phyloP scores from a whole-genome alignment of 2,329 filamentous ascomycete genomes.

The Scedosporium minutisporum region DNA sequence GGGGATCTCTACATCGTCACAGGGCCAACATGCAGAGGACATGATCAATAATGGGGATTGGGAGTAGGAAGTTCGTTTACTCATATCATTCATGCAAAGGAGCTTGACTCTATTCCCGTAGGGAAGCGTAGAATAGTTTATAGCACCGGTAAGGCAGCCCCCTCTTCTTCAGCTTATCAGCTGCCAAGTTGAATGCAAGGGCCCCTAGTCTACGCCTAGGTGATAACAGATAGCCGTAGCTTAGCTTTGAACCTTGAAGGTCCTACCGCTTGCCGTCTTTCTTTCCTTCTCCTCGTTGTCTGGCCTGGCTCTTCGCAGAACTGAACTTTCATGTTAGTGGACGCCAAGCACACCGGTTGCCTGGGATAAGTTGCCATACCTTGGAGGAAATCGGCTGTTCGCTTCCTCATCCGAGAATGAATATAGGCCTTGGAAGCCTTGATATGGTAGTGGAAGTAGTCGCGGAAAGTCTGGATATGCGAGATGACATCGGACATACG shows the following conservation, averaged over 20 bases:
- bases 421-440: conserved; percentile 99
- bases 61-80: neutral
- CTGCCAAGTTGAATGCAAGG: neutral
- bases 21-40: too few species aligned
- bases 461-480: conserved; percentile 98
- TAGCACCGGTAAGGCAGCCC: neutral
- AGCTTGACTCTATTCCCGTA: neutral
- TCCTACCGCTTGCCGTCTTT: conserved; percentile 94
- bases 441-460: conserved; percentile 99
- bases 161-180: neutral
- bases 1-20: too few species aligned
- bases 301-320: conserved; percentile 89
- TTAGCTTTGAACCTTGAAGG: conserved; percentile 56
- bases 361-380: conserved; percentile 43
- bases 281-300: conserved; percentile 95
- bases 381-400: conserved; percentile 97
- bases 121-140: neutral
- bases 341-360: neutral
- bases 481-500: conserved; percentile 92
- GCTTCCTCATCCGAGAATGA: conserved; percentile 93
- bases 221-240: neutral
- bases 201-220: too few species aligned
- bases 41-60: too few species aligned
- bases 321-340: conserved; percentile 36
- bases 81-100: neutral